Percentiles rank a stretch among this genome's conserved stretches.
phyloP scores from a whole-genome alignment of 2,329 filamentous ascomycete genomes.

The Colletotrichum brevisporum region DNA sequence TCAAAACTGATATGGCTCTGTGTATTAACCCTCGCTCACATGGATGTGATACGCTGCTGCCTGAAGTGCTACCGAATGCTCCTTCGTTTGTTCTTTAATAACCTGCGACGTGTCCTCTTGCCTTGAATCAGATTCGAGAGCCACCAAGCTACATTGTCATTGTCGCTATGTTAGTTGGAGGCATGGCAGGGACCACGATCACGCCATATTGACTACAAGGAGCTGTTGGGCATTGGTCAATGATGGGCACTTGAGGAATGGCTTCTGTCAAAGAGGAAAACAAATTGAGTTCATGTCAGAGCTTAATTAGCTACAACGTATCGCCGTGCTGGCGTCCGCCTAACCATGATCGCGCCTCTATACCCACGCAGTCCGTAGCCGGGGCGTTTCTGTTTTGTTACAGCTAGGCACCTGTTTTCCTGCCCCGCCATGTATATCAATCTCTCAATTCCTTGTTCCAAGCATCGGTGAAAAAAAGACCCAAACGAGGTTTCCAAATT shows the following conservation, averaged over 20 bases:
- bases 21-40: too few relatives aligned
- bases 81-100: too few relatives aligned
- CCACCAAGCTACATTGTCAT: too few relatives aligned
- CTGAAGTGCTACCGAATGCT: too few relatives aligned
- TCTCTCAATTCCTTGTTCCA: background rate
- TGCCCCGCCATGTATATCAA: background rate
- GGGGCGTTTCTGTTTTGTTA: background rate
- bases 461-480: background rate
- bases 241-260: background rate
- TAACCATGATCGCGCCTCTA: background rate
- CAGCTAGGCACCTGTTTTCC: too few relatives aligned
- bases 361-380: background rate
- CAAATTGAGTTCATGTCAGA: slow-evolving; percentile 10
- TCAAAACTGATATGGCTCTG: background rate
- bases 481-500: background rate
- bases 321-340: slow-evolving; percentile 22
- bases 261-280: background rate
- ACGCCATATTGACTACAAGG: too few relatives aligned
- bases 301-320: slow-evolving; percentile 27
- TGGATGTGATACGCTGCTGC: too few relatives aligned
- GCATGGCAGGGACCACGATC: too few relatives aligned
- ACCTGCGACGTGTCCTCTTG: too few relatives aligned
- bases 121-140: too few relatives aligned
- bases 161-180: too few relatives aligned
- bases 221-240: background rate